These are phyloP conservation scores for Punctularia strigosozonata DNA, from an alignment of 768 basidiomycete species.

Conservation along the genomic window DNA sequence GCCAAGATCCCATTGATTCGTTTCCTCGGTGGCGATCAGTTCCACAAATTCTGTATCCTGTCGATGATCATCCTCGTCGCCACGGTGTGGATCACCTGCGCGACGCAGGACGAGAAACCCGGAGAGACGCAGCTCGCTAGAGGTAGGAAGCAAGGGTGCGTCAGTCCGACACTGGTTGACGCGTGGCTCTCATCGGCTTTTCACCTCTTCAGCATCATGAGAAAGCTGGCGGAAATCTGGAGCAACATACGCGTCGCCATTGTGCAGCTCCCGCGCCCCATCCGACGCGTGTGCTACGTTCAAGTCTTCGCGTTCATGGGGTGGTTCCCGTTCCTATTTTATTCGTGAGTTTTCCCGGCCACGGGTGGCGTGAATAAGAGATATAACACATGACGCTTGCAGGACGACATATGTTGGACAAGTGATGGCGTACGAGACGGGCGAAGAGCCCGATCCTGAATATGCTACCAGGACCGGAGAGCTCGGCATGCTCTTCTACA, in stretches of 20 bases:
- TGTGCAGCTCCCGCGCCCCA: constrained; percentile 66
- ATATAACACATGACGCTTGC: too few relatives aligned
- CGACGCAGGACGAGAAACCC: constrained; percentile 71
- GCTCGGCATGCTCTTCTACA: constrained; percentile 84
- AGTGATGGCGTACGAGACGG: constrained; percentile 76
- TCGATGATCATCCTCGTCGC: constrained; percentile 65
- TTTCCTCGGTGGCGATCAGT: constrained; percentile 83
- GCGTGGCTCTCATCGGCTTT: constrained; percentile 3
- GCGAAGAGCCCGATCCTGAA: constrained; percentile 67
- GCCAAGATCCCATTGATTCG: constrained; percentile 64
- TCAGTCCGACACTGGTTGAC: background rate
- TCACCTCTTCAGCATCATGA: constrained; percentile 18
- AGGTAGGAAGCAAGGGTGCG: constrained; percentile 22
- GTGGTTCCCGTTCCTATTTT: constrained; percentile 96
- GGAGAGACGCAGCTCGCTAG: constrained; percentile 25
- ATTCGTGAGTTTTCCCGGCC: constrained; percentile 42
- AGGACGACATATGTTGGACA: constrained; percentile 93
- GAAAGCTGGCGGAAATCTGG: constrained; percentile 60
- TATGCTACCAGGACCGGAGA: constrained; percentile 78
- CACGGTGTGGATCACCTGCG: constrained; percentile 86
- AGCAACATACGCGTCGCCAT: constrained; percentile 68
- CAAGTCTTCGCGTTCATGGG: constrained; percentile 97
- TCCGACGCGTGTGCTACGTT: constrained; percentile 84
- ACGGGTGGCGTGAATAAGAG: too few relatives aligned
- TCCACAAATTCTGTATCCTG: constrained; percentile 90